These are phyloP conservation scores for Cryphonectria japonica DNA, from an alignment of 2,329 filamentous ascomycete species.

Conservation along the genomic window DNA sequence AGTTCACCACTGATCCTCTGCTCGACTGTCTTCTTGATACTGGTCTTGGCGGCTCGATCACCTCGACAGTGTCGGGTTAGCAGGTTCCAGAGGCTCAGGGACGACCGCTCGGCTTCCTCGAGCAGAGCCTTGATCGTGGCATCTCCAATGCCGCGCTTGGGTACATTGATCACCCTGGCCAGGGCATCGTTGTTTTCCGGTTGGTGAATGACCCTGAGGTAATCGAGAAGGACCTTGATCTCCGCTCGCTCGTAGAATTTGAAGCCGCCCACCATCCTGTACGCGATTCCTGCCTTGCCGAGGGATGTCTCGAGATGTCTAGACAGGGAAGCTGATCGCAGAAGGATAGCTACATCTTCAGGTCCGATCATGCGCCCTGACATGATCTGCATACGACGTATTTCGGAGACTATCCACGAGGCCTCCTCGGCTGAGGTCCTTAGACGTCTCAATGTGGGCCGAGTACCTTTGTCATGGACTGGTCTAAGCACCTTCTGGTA, in stretches of 20 bases:
- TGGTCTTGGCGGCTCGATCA: constrained; percentile 51
- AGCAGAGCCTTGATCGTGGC: constrained; percentile 73
- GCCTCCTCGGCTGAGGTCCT: constrained; percentile 74
- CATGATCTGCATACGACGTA: constrained; percentile 70
- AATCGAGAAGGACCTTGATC: constrained; percentile 85
- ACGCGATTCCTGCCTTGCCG: constrained; percentile 79
- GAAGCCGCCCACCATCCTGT: constrained; percentile 87
- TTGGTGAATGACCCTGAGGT: constrained; percentile 82
- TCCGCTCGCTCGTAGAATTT: constrained; percentile 93
- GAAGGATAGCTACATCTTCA: constrained; percentile 81
- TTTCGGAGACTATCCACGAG: constrained; percentile 85
- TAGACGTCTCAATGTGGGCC: constrained; percentile 79
- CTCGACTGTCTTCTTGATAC: constrained; percentile 54
- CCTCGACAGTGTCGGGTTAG: constrained; percentile 61
- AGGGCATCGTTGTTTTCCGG: constrained; percentile 87
- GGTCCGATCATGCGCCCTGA: constrained; percentile 73
- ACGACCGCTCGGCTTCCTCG: constrained; percentile 73
- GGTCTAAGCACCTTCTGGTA: constrained; percentile 80
- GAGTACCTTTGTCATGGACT: constrained; percentile 77
- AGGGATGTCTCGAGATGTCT: constrained; percentile 83
- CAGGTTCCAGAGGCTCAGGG: constrained; percentile 76
- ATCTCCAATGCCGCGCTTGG: constrained; percentile 80
- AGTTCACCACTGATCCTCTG: constrained; percentile 57
- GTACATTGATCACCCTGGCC: constrained; percentile 81
- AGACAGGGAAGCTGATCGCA: constrained; percentile 84